These are phyloP conservation scores for Daphne laureola DNA, from an alignment of 441 rosid species.

Conservation along the genomic window DNA sequence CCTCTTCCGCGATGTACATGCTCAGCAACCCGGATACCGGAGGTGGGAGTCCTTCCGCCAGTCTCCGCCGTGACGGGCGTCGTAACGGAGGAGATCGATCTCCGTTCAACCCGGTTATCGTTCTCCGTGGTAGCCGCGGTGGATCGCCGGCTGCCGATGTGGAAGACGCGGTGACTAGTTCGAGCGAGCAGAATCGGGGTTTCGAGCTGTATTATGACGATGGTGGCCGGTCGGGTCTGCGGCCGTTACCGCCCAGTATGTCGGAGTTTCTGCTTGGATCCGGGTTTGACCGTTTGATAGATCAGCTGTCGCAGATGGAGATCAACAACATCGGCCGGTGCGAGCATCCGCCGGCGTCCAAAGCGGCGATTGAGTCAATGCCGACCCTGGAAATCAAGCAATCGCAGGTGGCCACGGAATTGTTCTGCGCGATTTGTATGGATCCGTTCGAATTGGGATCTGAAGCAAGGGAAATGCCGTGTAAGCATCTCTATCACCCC, in stretches of 20 bases:
- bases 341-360: conserved; percentile 73
- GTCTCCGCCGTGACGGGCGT: conserved; percentile 27
- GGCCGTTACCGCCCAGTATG: conserved; percentile 64
- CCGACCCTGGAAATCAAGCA: conserved; percentile 49
- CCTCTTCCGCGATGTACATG: conserved; percentile 39
- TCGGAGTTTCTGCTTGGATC: conserved; percentile 76
- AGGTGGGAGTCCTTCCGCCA: conserved; percentile 5
- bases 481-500: conserved; percentile 74
- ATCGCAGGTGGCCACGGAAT: conserved; percentile 32
- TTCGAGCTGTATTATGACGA: conserved; percentile 82
- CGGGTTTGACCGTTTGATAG: conserved; percentile 66
- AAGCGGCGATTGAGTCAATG: conserved; percentile 71
- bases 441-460: conserved; percentile 56
- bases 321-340: conserved; percentile 47
- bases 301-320: conserved; percentile 71
- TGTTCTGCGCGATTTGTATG: conserved; percentile 84
- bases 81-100: conserved; percentile 46
- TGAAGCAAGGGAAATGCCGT: conserved; percentile 82
- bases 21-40: conserved; percentile 11
- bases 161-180: neutral
- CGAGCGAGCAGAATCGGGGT: conserved; percentile 27
- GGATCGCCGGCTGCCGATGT: conserved; percentile 8
- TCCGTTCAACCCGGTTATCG: conserved; percentile 74
- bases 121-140: conserved; percentile 51
- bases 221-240: conserved; percentile 66